Evolutionary conservation across 1,139 yeast species (phyloP).

Genomic region (Yarrowia galli): DNA sequence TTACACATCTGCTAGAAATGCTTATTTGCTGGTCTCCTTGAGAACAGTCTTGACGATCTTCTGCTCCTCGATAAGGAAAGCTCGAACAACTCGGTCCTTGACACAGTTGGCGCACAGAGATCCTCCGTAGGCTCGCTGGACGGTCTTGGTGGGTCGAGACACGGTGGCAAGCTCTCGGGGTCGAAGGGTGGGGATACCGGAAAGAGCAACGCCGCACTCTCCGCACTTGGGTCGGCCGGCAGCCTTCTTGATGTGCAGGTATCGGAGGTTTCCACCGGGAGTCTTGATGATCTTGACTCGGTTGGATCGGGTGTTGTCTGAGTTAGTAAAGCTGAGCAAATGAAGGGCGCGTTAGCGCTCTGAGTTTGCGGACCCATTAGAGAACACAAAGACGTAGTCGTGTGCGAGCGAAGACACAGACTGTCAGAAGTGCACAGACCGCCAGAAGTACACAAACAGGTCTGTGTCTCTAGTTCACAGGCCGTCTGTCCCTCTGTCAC

Average conservation of each 20-base stretch:
- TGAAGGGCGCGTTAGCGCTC: no score
- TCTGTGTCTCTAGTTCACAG: no score
- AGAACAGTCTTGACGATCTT: constrained; percentile 99
- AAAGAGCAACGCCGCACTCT: constrained; percentile 92
- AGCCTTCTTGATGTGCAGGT: constrained; percentile 95
- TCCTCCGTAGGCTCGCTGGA: constrained; percentile 99
- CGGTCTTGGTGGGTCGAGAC: constrained; percentile 97
- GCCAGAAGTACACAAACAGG: no score
- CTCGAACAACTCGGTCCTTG: constrained; percentile 98
- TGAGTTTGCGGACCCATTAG: not conserved
- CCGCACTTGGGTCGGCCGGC: constrained; percentile 99
- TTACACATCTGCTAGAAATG: constrained; percentile 14
- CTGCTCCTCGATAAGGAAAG: constrained; percentile 99
- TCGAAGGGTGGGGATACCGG: constrained; percentile 90
- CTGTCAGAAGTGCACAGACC: no score
- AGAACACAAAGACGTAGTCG: not conserved
- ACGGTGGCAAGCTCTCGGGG: constrained; percentile 96
- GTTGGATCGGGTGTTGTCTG: constrained; percentile 97
- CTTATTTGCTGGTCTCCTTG: constrained; percentile 81
- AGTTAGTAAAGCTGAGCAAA: not conserved
- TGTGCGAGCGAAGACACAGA: not conserved
- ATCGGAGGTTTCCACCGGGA: constrained; percentile 98
- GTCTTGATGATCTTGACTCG: constrained; percentile 99
- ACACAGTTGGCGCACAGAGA: constrained; percentile 98
- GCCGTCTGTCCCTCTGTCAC: no score